Evolutionary conservation across 2,329 filamentous ascomycete species (phyloP), one percentile per base, ranked within the genome.

Genomic region (Hirsutella minnesotensis): DNA sequence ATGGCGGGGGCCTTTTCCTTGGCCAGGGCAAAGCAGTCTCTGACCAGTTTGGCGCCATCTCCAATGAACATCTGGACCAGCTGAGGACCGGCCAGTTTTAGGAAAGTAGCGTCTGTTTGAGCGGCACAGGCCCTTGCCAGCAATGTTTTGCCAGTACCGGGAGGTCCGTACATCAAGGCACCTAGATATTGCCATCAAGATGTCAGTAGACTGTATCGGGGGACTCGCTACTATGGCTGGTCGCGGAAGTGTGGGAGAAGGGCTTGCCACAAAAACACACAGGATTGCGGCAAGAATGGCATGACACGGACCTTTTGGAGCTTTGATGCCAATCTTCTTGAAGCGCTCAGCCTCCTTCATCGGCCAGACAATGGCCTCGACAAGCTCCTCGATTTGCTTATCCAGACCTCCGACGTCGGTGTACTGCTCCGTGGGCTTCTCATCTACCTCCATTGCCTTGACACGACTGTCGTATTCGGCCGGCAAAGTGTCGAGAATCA

Each of bases 251-350:
- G 24, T 12, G 24, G 7, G 24, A n/a, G n/a, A n/a, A n/a, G n/a
- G n/a, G n/a, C n/a, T n/a, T n/a, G n/a, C 2, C 33, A 16, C 20
- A 10, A 21, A 10, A 36, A 13, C 16, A 9, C 8, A 8, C 13
- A 9, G 15, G 33, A 16, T 12, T 16, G 15, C 33, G 15, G 9
- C n/a, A 21, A 40, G 1, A 5, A 31, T 8, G 13, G 27, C n/a
- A 21, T 12, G 19, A 21, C 30, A 24, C 33, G 48, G 77, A 95
- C 92, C 92, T 70, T 98, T 98, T 13, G 92, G 92, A 34, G 92
- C 90, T 71, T 98, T 98, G 73, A 98, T 98, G 53, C 92, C 92
- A 57, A 98, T 95, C 76, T 95, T 96, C 77, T 95, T 96, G 72
- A 98, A 98, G 18, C 90, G 79, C 55, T 98, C 94, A 2, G 92